Evolutionary conservation across 2,329 filamentous ascomycete genomes (phyloP).

Genomic region (Xylogone sp.): DNA sequence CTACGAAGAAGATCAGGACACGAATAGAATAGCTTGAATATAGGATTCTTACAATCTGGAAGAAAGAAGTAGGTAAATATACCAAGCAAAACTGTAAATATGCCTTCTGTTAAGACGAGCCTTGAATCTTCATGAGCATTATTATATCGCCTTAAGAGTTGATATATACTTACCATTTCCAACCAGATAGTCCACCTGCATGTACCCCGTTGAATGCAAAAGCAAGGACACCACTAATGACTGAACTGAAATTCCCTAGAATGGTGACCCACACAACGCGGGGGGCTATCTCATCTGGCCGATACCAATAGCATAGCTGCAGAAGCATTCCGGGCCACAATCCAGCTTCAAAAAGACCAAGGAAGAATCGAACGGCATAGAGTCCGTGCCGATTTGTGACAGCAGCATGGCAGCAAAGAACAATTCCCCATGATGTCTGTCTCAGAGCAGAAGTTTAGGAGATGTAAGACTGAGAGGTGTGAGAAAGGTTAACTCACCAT

Average conservation of each 20-base stretch:
- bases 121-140: background rate
- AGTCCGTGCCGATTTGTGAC: conserved; percentile 3
- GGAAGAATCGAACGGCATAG: conserved; percentile 1
- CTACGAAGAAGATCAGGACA: conserved; percentile 16
- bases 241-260: conserved; percentile 36
- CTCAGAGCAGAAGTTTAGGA: too few relatives aligned
- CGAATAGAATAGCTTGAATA: conserved; percentile 1
- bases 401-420: conserved; percentile 3
- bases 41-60: conserved; percentile 41
- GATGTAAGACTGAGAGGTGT: background rate
- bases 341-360: conserved; percentile 30
- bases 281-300: conserved; percentile 42
- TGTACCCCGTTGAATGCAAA: conserved; percentile 36
- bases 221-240: conserved; percentile 39
- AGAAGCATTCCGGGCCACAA: conserved; percentile 39
- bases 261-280: conserved; percentile 42
- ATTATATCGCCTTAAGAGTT: conserved; percentile 13
- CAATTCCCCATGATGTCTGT: conserved; percentile 34
- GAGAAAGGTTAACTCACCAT: conserved; percentile 15
- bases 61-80: conserved; percentile 47
- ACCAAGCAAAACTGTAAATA: conserved; percentile 42
- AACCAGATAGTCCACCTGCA: conserved; percentile 25
- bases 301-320: conserved; percentile 45
- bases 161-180: conserved; percentile 25
- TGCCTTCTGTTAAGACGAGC: conserved; percentile 41